Evolutionary conservation across 164 flowering plant species (phyloP), one percentile per base, ranked within the genome.

Genomic region (Kingdonia uniflora): DNA sequence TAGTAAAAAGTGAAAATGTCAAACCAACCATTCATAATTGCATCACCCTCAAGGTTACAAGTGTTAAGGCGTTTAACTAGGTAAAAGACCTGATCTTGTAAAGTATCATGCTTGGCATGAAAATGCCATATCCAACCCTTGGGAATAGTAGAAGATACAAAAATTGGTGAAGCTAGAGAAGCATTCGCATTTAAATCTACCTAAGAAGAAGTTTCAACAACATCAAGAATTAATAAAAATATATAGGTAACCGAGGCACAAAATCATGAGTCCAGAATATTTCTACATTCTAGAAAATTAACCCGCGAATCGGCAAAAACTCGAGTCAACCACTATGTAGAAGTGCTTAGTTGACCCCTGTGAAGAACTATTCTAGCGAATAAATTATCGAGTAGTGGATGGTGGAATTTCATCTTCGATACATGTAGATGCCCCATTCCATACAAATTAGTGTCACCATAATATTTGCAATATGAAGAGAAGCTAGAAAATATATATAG

Each of bases 341-440:
- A 61, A 56, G 40, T 56, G n/a, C 35, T 56, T 35, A 21, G 40
- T 46, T 62, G 59, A 24, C 25, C 61, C 54, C 38, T 48, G 44
- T 43, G 20, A 50, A 29, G 52, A 58, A 23, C 55, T 48, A 65
- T 67, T 56, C 65, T 64, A 13, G 57, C 63, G 43, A 54, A 40
- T 54, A 65, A 64, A 52, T 19, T 51, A 61, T 71, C 78, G 22
- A 90, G 97, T 33, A 81, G 58, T 47, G 99, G 96, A 65, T 67
- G 66, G 21, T 96, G 97, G 57, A 94, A 87, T 66, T 80, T 94
- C 65, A 89, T 62, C 73, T 74, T 85, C 17, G 86, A 78, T 50
- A 87, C 58, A 69, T 94, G 99, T 23, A 94, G 20, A 67, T 73
- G 82, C 35, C 99, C 96, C 99, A 94, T 94, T 25, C 99, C 99